Percentiles rank a stretch among this genome's conserved stretches.
phyloP scores from a whole-genome alignment of 768 basidiomycete species.

The Tricholoma furcatifolium region DNA sequence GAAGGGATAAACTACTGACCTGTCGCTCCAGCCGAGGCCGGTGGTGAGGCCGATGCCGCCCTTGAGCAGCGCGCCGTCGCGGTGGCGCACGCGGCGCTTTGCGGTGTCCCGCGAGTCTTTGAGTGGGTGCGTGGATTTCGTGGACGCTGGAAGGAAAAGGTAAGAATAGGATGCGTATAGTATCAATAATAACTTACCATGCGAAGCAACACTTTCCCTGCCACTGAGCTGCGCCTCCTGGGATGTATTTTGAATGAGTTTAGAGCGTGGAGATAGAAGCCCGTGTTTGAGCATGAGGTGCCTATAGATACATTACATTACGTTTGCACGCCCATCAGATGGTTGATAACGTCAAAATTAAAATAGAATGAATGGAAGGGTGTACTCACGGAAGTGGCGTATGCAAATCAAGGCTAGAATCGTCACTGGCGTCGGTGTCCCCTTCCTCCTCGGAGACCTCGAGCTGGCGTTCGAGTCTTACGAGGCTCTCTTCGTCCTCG shows the following conservation, averaged over 20 bases:
- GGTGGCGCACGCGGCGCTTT: constrained; percentile 54
- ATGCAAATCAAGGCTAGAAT: constrained; percentile 66
- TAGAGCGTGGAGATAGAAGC: constrained; percentile 64
- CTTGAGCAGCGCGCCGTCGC: constrained; percentile 54
- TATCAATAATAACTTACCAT: constrained; percentile 25
- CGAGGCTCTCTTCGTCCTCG: constrained; percentile 20
- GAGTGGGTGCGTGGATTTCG: constrained; percentile 21
- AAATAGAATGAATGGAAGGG: not conserved
- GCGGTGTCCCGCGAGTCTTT: constrained; percentile 62
- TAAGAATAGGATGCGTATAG: not conserved
- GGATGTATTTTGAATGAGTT: constrained; percentile 36
- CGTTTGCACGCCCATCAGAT: not conserved
- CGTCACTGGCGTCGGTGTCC: constrained; percentile 40
- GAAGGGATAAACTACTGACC: constrained; percentile 48
- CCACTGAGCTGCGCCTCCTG: constrained; percentile 13
- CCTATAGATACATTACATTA: constrained; percentile 28
- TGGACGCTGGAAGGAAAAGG: constrained; percentile 7
- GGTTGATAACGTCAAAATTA: no score
- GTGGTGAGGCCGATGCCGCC: constrained; percentile 72
- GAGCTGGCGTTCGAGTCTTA: constrained; percentile 16
- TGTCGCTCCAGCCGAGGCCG: constrained; percentile 75
- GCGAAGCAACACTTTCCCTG: constrained; percentile 28
- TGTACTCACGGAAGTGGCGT: constrained; percentile 64
- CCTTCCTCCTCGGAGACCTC: constrained; percentile 17
- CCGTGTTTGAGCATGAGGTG: constrained; percentile 68